phyloP scores from a whole-genome alignment of 257 asterid species.

The Rubia yunnanensis region DNA sequence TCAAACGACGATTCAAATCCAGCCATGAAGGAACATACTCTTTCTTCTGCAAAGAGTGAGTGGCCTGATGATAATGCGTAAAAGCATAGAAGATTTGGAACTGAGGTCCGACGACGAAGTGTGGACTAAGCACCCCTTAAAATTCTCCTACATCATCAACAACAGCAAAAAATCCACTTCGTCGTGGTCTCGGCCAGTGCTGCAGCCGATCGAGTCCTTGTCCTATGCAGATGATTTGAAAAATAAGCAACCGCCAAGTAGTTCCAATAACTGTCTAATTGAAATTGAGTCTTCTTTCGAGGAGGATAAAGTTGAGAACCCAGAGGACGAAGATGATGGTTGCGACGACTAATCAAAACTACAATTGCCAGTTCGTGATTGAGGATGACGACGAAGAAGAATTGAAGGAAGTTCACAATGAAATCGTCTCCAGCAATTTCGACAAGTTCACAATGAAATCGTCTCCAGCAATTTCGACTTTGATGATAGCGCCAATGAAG shows the following conservation, averaged over 20 bases:
- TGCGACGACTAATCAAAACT: constrained; percentile 23
- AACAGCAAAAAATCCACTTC: constrained; percentile 9
- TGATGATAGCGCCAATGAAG: constrained; percentile 35
- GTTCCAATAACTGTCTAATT: constrained; percentile 18
- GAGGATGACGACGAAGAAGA: constrained; percentile 71
- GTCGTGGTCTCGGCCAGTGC: constrained; percentile 24
- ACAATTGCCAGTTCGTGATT: constrained; percentile 63
- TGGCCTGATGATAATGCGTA: constrained; percentile 25
- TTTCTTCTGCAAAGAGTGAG: too few species aligned
- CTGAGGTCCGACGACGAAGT: constrained; percentile 60
- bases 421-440: constrained; percentile 20
- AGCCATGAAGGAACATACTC: too few species aligned
- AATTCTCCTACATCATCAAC: constrained; percentile 71
- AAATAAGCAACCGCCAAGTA: neutral
- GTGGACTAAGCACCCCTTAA: constrained; percentile 64
- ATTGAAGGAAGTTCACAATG: constrained; percentile 15
- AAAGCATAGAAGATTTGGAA: constrained; percentile 35
- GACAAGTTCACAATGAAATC: too few species aligned
- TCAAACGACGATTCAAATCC: too few species aligned
- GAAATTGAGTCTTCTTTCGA: constrained; percentile 57
- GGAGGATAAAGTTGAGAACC: constrained; percentile 54
- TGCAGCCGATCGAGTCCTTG: constrained; percentile 79
- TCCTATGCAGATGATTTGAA: constrained; percentile 29
- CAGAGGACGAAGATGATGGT: constrained; percentile 78
- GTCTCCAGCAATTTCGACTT: too few species aligned